Conservation (phyloP, 2,329 filamentous ascomycete species). For the Clarireedia hainanense region DNA sequence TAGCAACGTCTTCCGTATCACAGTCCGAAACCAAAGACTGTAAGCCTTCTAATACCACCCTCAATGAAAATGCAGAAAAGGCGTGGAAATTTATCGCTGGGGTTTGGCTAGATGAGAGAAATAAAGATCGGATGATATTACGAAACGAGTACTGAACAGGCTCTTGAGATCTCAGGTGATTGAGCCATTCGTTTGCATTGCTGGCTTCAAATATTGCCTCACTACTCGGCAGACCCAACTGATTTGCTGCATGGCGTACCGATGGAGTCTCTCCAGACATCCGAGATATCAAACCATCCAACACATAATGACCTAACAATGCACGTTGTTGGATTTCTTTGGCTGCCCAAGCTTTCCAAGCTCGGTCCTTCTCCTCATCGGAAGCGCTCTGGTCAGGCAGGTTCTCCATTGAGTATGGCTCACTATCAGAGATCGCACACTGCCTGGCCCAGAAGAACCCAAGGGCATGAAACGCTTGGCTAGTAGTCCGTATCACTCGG, state of each 20-base stretch:
- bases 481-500: constrained; percentile 34
- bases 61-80: constrained; percentile 34
- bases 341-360: constrained; percentile 36
- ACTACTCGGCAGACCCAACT: constrained; percentile 33
- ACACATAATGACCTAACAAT: constrained; percentile 36
- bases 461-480: constrained; percentile 36
- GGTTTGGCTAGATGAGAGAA: constrained; percentile 27
- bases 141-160: constrained; percentile 32
- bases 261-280: constrained; percentile 36
- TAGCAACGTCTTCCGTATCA: constrained; percentile 31
- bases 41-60: constrained; percentile 37
- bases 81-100: constrained; percentile 21
- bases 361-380: constrained; percentile 31
- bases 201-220: constrained; percentile 35
- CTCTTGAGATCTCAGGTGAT: constrained; percentile 29
- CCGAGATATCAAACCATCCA: constrained; percentile 37
- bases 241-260: constrained; percentile 36
- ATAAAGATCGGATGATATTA: constrained; percentile 34
- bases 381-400: constrained; percentile 30
- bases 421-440: constrained; percentile 35
- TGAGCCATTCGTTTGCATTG: constrained; percentile 35
- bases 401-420: constrained; percentile 28
- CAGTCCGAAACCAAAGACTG: constrained; percentile 36
- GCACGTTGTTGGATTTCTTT: constrained; percentile 38
- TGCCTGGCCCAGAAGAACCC: constrained; percentile 39